Evolutionary conservation across 75 land plant species (phyloP).

Genomic region (Picea glauca): DNA sequence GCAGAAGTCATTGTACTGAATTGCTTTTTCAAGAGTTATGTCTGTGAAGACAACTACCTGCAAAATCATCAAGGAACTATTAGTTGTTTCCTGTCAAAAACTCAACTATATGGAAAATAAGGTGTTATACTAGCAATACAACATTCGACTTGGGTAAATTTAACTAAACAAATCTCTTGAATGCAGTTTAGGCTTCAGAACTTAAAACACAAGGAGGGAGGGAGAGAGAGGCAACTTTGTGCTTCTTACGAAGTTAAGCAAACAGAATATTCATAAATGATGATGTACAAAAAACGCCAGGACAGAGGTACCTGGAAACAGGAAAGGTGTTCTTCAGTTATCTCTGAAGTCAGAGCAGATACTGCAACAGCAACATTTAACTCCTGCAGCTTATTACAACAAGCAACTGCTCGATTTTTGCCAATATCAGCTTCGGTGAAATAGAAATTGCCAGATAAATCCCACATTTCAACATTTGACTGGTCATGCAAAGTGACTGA

Average conservation of each 20-base stretch:
- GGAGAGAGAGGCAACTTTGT: background rate
- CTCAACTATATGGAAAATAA: no score
- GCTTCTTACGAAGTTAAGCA: background rate
- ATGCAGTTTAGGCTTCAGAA: no score
- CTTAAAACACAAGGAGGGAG: background rate
- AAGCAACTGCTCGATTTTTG: constrained; percentile 67
- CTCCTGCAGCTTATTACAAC: constrained; percentile 62
- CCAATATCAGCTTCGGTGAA: constrained; percentile 75
- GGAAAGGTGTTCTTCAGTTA: constrained; percentile 49
- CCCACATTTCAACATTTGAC: constrained; percentile 67
- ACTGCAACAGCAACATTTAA: constrained; percentile 57
- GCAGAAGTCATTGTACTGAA: constrained; percentile 71
- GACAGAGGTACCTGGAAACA: constrained; percentile 44
- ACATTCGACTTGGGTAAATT: no score
- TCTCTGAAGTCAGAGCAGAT: constrained; percentile 33
- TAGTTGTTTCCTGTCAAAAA: no score
- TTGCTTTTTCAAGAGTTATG: constrained; percentile 55
- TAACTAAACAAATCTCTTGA: no score
- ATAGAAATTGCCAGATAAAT: constrained; percentile 67
- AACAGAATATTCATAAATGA: background rate
- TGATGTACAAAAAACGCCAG: background rate
- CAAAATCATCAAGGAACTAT: background rate
- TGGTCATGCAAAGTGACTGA: constrained; percentile 83
- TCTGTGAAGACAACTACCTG: constrained; percentile 82
- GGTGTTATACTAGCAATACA: no score